phyloP scores from a whole-genome alignment of 495 filamentous ascomycete genomes.

The Penicillium nucicola region DNA sequence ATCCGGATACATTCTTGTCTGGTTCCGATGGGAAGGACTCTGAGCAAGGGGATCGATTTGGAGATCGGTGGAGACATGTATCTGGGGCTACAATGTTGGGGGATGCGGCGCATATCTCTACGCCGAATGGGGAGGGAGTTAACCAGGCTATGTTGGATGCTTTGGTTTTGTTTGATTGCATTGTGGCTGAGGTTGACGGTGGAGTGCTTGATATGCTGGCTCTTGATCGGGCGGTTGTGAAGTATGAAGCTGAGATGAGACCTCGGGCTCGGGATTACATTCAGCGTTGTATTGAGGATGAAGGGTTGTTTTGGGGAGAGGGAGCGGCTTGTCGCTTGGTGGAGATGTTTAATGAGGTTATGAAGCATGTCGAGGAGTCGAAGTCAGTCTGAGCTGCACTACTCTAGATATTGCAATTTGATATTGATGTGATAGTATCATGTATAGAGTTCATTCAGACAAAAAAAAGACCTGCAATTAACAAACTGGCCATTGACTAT shows the following conservation, averaged over 20 bases:
- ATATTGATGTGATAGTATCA: too few species aligned
- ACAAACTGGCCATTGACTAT: too few species aligned
- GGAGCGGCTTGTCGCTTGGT: conserved; percentile 12
- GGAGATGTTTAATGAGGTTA: background rate
- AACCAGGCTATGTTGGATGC: conserved; percentile 17
- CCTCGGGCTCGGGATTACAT: conserved; percentile 11
- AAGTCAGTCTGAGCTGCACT: too few species aligned
- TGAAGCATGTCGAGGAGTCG: background rate
- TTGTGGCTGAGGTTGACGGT: background rate
- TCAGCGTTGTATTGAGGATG: conserved; percentile 6
- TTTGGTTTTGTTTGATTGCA: conserved; percentile 11
- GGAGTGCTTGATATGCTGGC: background rate
- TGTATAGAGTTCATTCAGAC: too few species aligned
- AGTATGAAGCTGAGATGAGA: conserved; percentile 18
- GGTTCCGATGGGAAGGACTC: background rate
- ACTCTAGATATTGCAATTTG: too few species aligned
- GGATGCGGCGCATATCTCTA: conserved; percentile 11
- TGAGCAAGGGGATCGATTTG: background rate
- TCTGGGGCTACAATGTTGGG: conserved; percentile 8
- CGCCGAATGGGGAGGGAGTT: conserved; percentile 13
- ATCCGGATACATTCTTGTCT: conserved; percentile 3
- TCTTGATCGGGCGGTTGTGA: conserved; percentile 10
- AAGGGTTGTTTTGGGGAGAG: conserved; percentile 9
- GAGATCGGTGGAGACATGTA: conserved; percentile 1
- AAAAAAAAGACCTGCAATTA: too few species aligned